Evolutionary conservation across 371 early-diverging fungal genomes (phyloP).

Genomic region (Mortierella sp.): DNA sequence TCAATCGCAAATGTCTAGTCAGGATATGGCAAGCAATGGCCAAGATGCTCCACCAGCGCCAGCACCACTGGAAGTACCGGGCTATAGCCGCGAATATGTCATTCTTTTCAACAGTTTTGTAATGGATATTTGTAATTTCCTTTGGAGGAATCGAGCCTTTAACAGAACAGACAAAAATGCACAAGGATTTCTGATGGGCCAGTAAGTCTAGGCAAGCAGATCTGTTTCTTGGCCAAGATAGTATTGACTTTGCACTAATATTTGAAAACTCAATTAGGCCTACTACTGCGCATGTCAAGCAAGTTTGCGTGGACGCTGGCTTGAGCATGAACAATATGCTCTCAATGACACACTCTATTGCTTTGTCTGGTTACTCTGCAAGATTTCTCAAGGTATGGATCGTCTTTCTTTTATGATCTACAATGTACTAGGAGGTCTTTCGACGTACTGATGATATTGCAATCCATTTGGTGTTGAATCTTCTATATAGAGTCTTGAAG

Average conservation of each 20-base stretch:
- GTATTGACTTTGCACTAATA: not conserved
- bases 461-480: not conserved
- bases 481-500: slow-evolving; percentile 30
- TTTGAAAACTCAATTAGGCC: slow-evolving; percentile 3
- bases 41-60: slow-evolving; percentile 5
- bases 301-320: slow-evolving; percentile 55
- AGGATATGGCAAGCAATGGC: slow-evolving; percentile 44
- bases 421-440: too few species aligned
- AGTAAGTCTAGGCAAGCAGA: slow-evolving; percentile 46
- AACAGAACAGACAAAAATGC: slow-evolving; percentile 56
- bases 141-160: slow-evolving; percentile 66
- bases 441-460: too few species aligned
- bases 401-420: not conserved
- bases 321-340: slow-evolving; percentile 54
- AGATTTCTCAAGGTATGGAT: slow-evolving; percentile 63
- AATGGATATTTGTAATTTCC: slow-evolving; percentile 68
- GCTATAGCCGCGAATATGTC: slow-evolving; percentile 62
- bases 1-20: slow-evolving; percentile 38
- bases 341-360: slow-evolving; percentile 64
- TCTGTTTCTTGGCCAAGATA: too few species aligned
- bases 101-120: slow-evolving; percentile 69
- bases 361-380: slow-evolving; percentile 61
- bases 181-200: slow-evolving; percentile 59
- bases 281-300: slow-evolving; percentile 14
- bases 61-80: slow-evolving; percentile 29